Evolutionary conservation across 176 grass and related monocot species (phyloP).

Genomic region (Echinochloa phyllopogon): DNA sequence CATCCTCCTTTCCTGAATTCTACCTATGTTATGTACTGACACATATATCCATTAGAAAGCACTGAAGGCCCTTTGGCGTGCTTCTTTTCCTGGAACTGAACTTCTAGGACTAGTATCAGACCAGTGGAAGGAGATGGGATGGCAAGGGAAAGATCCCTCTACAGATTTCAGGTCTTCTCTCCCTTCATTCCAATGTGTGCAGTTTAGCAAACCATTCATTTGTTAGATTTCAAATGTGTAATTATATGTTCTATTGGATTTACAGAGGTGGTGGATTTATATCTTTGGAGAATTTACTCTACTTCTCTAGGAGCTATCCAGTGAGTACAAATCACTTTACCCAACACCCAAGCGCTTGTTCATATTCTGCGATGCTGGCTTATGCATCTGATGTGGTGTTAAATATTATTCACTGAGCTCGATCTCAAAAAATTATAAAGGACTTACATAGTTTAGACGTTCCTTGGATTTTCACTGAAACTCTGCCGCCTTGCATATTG

Average conservation of each 20-base stretch:
- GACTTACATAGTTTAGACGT: not conserved
- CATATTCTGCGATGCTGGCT: conserved; percentile 1
- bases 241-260: conserved; percentile 15
- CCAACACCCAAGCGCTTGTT: not conserved
- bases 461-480: not conserved
- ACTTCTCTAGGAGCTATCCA: conserved; percentile 83
- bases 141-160: conserved; percentile 98
- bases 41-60: conserved; percentile 62
- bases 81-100: conserved; percentile 87
- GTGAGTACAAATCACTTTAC: conserved; percentile 55
- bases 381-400: not conserved
- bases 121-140: conserved; percentile 99
- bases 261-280: conserved; percentile 92
- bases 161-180: conserved; percentile 87
- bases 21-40: conserved; percentile 15
- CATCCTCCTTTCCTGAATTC: not conserved
- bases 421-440: not conserved
- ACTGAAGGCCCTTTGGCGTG: conserved; percentile 72
- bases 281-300: conserved; percentile 96
- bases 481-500: not conserved
- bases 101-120: conserved; percentile 79
- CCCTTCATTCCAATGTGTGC: not conserved
- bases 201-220: not conserved
- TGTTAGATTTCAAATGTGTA: conserved; percentile 36
- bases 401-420: not conserved